Evolutionary conservation across 1,284 basidiomycete species (phyloP), one percentile per base, ranked within the genome.

Genomic region (Boletus nobilissimus): DNA sequence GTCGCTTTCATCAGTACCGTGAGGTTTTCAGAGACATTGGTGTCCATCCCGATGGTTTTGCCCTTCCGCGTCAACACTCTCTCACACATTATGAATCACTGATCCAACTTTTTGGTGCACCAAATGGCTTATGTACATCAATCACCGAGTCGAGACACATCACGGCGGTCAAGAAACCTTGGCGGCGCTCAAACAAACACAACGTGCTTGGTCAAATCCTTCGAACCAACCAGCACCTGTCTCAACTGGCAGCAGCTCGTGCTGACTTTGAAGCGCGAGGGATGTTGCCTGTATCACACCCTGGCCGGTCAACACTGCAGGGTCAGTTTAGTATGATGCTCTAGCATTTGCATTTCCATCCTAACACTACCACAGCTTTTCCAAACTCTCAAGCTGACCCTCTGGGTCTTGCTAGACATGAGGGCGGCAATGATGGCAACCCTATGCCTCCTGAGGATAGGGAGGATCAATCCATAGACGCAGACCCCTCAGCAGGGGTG

Each of bases 141-240:
- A 77, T 77, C 5, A 77, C 54, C 0, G 43, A 77, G 39, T 77
- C 54, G 22, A 77, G 36, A 22, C 73, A 74, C 5, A 74, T 70
- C n/a, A 40, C 24, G 0, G 67, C 38, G 2, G 38, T 74, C 24
- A 77, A 77, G 29, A 72, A 69, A 26, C 67, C 70, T 6, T 77
- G 40, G 39, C 6, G 3, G 2, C 10, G 6, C 16, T 77, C 67
- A 5, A 77, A n/a, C 63, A 70, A 43, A 24, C 19, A 77, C 67
- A 29, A 70, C 8, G 24, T 67, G 1, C 51, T 77, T 9, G 9
- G 43, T 11, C 67, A 77, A 40, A 77, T 77, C 0, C 10, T 77
- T 5, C 7, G 1, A 16, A 77, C 70, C 5, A 77, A 76, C 38
- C 70, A 54, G 29, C 11, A 4, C n/a, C 62, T 77, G 3, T 68